phyloP scores from a whole-genome alignment of 2,329 filamentous ascomycete species.

The Curvularia verruculosa region DNA sequence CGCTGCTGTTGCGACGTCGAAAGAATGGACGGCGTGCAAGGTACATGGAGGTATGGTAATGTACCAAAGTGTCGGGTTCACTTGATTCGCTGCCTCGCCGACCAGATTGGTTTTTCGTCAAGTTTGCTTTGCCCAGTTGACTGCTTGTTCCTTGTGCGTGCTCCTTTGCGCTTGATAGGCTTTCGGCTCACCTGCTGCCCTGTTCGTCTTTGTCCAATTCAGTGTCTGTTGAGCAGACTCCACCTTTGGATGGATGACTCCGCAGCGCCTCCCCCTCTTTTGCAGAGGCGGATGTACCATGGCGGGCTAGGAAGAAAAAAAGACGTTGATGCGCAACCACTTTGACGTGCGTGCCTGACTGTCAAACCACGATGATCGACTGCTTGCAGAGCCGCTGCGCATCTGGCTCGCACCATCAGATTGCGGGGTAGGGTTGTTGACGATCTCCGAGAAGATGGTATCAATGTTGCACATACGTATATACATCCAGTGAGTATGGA shows the following conservation, averaged over 20 bases:
- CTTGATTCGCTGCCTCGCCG: constrained; percentile 28
- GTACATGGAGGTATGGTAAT: constrained; percentile 7
- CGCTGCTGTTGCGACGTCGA: background rate
- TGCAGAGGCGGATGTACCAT: background rate
- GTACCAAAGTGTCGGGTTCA: constrained; percentile 20
- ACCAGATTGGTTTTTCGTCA: constrained; percentile 2
- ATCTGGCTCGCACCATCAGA: constrained; percentile 25
- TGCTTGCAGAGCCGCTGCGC: constrained; percentile 30
- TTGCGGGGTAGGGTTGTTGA: constrained; percentile 27
- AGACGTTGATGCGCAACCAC: background rate
- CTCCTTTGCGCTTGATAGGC: background rate
- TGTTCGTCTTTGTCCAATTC: constrained; percentile 5
- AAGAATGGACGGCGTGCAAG: constrained; percentile 9
- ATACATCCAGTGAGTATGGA: constrained; percentile 6
- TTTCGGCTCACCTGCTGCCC: constrained; percentile 17
- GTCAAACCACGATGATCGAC: constrained; percentile 12
- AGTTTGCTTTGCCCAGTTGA: constrained; percentile 10
- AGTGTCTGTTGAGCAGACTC: constrained; percentile 6
- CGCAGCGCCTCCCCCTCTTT: constrained; percentile 1
- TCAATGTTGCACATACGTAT: constrained; percentile 17
- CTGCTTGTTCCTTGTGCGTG: constrained; percentile 1
- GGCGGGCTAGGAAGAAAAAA: background rate
- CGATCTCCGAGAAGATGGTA: constrained; percentile 29
- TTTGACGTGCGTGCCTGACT: constrained; percentile 13
- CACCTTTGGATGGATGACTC: background rate